Conservation (phyloP, 176 grass and related monocot genomes). For the Oryza longistaminata region DNA sequence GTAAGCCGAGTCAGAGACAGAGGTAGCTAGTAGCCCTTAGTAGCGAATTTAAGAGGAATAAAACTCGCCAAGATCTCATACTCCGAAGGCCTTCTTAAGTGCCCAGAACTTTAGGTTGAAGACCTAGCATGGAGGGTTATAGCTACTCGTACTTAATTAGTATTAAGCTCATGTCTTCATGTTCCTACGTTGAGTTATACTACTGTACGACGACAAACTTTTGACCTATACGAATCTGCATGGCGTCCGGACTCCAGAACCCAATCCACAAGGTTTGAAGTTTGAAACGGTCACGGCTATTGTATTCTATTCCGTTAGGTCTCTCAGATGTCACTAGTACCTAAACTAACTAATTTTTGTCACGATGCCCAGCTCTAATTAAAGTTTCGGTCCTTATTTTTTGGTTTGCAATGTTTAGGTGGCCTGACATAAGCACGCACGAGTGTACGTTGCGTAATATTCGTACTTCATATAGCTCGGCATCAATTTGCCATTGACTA, state of each 20-base stretch:
- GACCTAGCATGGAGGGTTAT: background rate
- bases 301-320: background rate
- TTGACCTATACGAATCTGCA: background rate
- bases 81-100: background rate
- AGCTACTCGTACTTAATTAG: background rate
- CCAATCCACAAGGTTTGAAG: background rate
- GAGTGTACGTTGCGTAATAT: background rate
- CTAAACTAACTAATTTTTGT: conserved; percentile 34
- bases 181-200: background rate
- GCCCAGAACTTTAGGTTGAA: conserved; percentile 30
- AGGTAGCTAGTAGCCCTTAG: no score
- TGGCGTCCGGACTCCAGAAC: no score
- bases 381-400: background rate
- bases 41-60: no score
- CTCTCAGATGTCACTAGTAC: conserved; percentile 18
- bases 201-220: background rate
- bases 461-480: background rate
- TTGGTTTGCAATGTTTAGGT: conserved; percentile 1
- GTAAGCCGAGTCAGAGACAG: no score
- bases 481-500: background rate
- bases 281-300: background rate
- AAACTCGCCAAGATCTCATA: no score
- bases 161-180: background rate
- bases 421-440: background rate
- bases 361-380: background rate